Evolutionary conservation across 1,284 basidiomycete genomes (phyloP), one percentile per base, ranked within the genome.

Genomic region (Cryptococcus sp.): DNA sequence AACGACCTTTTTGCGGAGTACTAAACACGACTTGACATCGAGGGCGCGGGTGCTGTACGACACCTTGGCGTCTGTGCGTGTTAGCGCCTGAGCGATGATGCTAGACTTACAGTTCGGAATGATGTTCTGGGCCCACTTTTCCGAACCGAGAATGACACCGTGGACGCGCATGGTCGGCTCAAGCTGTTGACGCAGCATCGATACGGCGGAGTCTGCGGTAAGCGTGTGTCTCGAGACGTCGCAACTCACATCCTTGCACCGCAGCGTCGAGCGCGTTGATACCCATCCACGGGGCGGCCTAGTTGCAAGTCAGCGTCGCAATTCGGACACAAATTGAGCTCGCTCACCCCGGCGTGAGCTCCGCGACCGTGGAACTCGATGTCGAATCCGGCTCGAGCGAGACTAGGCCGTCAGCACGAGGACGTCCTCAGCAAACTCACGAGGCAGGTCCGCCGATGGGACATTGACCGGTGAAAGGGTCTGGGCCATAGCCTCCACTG

Each of bases 251-350:
- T 13, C 66, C 69, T 58, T 67, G 67, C 1, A 82, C 79, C 7
- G 80, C 81, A 0, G 81, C 81, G 58, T 82, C 81, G 20, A 80
- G 73, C 0, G 81, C 81, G 57, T 82, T 82, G 64, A 81, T 71
- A 8, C 79, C 81, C 60, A 79, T 75, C 74, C 89, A 70, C 5
- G 68, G 68, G 16, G 64, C 64, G 5, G 66, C 66, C 64, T 65
- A 23, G 1, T 0, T 13, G 10, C 23, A 22, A 10, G 8, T 23
- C 20, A 10, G 19, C 16, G 8, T 40, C 45, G 25, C 42, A 51
- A 16, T 3, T n/a, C 19, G n/a, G 38, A 39, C 10, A 23, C 10
- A 8, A 47, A 20, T 49, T 20, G 13, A 45, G 17, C 2, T 3
- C 5, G 57, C 65, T 65, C 35, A 69, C 65, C 0, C 68, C 71